phyloP scores from a whole-genome alignment of 2,329 filamentous ascomycete species.

The Penicillium sp. region DNA sequence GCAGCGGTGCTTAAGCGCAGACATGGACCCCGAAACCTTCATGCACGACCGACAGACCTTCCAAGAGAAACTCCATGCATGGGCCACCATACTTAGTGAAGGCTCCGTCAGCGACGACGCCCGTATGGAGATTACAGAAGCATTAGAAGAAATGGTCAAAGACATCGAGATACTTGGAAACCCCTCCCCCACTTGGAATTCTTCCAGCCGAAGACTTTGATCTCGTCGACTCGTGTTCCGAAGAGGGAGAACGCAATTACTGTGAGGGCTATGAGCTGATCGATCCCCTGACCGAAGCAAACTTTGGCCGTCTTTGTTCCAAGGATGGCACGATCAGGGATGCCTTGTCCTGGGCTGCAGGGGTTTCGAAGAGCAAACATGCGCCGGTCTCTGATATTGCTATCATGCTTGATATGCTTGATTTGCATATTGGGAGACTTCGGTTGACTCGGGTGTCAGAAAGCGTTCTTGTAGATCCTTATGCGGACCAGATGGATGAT shows the following conservation, averaged over 20 bases:
- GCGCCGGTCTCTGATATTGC: neutral
- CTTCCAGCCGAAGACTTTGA: neutral
- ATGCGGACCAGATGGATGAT: slow-evolving; percentile 1
- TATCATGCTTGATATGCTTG: neutral
- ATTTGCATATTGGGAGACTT: neutral
- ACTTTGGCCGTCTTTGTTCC: neutral
- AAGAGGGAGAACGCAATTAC: neutral
- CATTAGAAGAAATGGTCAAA: neutral
- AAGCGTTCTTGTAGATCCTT: neutral
- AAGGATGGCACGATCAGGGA: neutral
- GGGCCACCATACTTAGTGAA: neutral
- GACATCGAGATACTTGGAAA: neutral
- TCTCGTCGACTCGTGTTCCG: neutral
- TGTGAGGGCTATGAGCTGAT: neutral
- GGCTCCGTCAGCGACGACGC: neutral
- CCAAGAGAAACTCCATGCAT: neutral
- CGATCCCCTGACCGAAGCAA: neutral
- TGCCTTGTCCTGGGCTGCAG: neutral
- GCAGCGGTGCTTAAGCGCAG: no score
- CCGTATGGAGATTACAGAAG: neutral
- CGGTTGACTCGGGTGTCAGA: neutral
- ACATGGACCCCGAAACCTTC: neutral
- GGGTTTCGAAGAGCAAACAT: neutral
- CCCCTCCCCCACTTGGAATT: neutral
- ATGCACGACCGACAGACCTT: neutral